Evolutionary conservation across 257 asterid species (phyloP), one percentile per base, ranked within the genome.

Genomic region (Mitragyna speciosa): DNA sequence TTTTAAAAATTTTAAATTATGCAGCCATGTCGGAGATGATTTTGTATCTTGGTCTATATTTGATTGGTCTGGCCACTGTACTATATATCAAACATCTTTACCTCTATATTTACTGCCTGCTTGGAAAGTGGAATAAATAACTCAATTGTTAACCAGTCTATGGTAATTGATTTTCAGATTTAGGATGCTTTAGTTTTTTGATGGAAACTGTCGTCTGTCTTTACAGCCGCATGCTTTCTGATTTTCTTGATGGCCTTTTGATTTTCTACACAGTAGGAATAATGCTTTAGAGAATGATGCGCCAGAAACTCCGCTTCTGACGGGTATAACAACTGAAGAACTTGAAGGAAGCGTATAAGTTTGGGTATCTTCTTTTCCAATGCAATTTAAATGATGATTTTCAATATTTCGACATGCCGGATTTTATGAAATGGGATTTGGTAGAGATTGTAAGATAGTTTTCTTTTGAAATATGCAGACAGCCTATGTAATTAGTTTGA

Each of bases 341-440:
- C 83, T 85, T 1, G 88, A 84, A 84, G 91, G 83, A 81, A 82
- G 87, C 87, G 75, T 83, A 70, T 90, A 88, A 89, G 16, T 71
- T 59, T 54, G 58, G 68, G 52, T 72, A 41, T 73, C 85, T 39
- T 54, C 70, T 3, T 45, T 47, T 74, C 12, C 70, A 26, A 75
- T 87, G 85, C 82, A 79, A 8, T 77, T 81, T 75, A 72, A 54
- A 51, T 76, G 30, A 43, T 36, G 70, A 36, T 16, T 26, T 15
- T 63, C 26, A 28, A 63, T 10, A 2, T 4, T 3, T 43, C 36
- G 59, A 8, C 36, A 2, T 75, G 39, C 12, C 47, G 26, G 17
- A 48, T 12, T 22, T 52, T 70, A 64, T 59, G 70, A 30, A 28
- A 69, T 20, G n/a, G n/a, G n/a, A n/a, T n/a, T n/a, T n/a, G n/a